Percentiles rank a stretch among this genome's conserved stretches.
phyloP scores from a whole-genome alignment of 2,329 filamentous ascomycete species.

The Cryphonectria parasitica region DNA sequence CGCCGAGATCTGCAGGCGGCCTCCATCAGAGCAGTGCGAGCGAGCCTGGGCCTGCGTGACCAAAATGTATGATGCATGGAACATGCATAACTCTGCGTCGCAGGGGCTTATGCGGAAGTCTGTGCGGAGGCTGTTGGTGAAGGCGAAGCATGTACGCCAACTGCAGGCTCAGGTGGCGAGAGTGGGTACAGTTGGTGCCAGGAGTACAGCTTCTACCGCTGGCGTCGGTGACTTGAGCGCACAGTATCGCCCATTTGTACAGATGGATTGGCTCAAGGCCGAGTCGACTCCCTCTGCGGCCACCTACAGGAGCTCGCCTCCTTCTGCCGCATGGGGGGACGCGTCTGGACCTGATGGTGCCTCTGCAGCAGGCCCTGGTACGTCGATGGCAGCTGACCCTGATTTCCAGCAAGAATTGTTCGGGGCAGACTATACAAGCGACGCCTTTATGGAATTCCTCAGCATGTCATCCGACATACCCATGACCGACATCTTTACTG shows the following conservation, averaged over 20 bases:
- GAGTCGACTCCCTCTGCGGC: neutral
- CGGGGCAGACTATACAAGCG: neutral
- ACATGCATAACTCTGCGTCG: neutral
- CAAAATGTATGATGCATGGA: constrained; percentile 12
- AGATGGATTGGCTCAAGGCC: neutral
- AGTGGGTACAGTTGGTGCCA: neutral
- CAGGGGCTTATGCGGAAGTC: constrained; percentile 26
- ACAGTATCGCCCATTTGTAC: neutral
- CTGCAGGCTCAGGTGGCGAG: constrained; percentile 11
- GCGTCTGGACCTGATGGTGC: no score
- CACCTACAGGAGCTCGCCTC: neutral
- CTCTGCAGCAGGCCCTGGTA: neutral
- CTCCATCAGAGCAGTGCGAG: constrained; percentile 55
- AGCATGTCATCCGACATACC: neutral
- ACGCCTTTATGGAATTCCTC: constrained; percentile 9
- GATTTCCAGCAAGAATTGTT: neutral
- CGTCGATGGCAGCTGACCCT: neutral
- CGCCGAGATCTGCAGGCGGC: constrained; percentile 50
- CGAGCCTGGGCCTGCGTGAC: constrained; percentile 52
- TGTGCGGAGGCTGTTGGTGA: constrained; percentile 24
- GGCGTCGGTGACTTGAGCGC: neutral
- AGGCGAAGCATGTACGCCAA: constrained; percentile 28
- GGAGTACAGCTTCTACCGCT: accelerated
- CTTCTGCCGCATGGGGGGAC: neutral
- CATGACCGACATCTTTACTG: neutral